Evolutionary conservation across 345 rosid species (phyloP), one percentile per base, ranked within the genome.

Genomic region (Eucalyptus curtisii): DNA sequence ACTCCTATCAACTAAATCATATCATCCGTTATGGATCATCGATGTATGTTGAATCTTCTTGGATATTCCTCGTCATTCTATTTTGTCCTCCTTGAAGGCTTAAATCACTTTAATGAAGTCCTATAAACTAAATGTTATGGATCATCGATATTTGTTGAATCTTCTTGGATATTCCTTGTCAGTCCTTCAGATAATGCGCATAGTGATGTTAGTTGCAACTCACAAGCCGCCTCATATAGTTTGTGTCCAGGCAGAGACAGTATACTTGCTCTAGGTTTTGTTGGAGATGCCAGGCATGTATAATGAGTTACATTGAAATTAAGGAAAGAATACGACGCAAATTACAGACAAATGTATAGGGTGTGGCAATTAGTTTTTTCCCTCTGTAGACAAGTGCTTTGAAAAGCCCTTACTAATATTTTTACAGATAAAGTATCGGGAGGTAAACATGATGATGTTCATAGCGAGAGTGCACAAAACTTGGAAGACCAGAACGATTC

Each of bases 341-440:
- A 13, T n/a, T n/a, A n/a, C n/a, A n/a, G n/a, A n/a, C n/a, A n/a
- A n/a, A n/a, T n/a, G 40, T 13, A 61, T 61, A 61, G 8, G 16
- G 7, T 86, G 10, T 86, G 52, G 86, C 52, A 49, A 86, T 84
- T 49, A 53, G 50, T 61, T 90, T 24, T 59, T 59, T 52, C 0
- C 76, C 40, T 89, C 44, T 48, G n/a, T n/a, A n/a, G n/a, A n/a
- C n/a, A 31, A 68, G 0, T 68, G 80, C 44, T 68, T 68, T 68
- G 9, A 16, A 68, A 31, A 7, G 42, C 24, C 0, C 7, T 20
- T 33, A 1, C 10, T 68, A 33, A 68, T 68, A 68, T 68, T 31
- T 85, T 88, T 90, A 47, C 94, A 95, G 98, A 88, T 87, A 76
- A 57, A 81, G 92, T 91, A 50, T 87, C 91, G 86, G 92, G 90